Base-by-base conservation (phyloP, 1,284 basidiomycete species). In the Marasmius oreades region DNA sequence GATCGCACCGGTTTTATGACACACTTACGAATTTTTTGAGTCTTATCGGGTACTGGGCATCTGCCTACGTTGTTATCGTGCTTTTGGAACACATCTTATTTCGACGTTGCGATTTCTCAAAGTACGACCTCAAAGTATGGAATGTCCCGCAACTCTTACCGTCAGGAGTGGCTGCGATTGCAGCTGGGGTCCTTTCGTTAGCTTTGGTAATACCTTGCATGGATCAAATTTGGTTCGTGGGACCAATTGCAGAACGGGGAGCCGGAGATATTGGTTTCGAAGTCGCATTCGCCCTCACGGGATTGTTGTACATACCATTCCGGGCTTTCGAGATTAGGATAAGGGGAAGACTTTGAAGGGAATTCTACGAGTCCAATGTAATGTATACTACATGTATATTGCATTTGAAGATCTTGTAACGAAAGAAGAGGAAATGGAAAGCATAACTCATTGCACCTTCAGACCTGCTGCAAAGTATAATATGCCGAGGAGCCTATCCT, bases 221-320 rank as follows among this genome's bases (percentile, higher is more conserved):
- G 81, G 70, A 80, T 55, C 87, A 91, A 67, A 79, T 79, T 7
- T 91, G 87, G 88, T 91, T 81, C 63, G 71, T 76, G 0, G 89
- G 89, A 1, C 88, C 88, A 2, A 82, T 91, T 44, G 89, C 83
- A n/a, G 64, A 72, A 57, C 75, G 56, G n/a, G 47, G 47, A 18
- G 78, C 87, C 16, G 89, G 89, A 1, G 89, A 91, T 68, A 83
- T 91, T 58, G 89, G 88, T n/a, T 88, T 91, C 58, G 86, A 90
- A 69, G 69, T 89, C 20, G 86, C 85, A 12, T 84, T 90, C 60
- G 75, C 68, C 0, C 62, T 80, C 10, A 77, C 79, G 5, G 76
- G 67, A 10, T 18, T 88, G 16, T 67, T 83, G 24, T 90, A 90
- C 67, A 23, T 84, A 3, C 80, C 81, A 5, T 74, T 90, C 45